Evolutionary conservation across 306 rosid genomes (phyloP), one percentile per base, ranked within the genome.

Genomic region (Cicer cuneatum): DNA sequence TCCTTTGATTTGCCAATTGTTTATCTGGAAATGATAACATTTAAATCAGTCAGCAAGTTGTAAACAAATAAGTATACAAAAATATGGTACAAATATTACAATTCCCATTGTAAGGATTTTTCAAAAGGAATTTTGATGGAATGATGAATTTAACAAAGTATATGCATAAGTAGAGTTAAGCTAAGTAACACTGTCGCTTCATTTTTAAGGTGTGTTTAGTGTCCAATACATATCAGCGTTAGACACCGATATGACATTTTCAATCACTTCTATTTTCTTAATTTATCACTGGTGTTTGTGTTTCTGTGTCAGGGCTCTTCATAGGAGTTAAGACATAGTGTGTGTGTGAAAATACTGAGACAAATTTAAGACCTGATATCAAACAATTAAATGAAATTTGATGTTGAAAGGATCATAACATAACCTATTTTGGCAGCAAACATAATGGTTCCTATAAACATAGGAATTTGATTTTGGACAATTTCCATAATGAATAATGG

Each of bases 1-100:
- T 10, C 62, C 35, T 41, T 63, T 47, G 71, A 18, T 51, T 43
- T 18, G 10, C 41, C 63, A 56, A 40, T 43, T 58, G 10, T 51
- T 15, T 46, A 46, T 63, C 72, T 49, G 69, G 37, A 70, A 75
- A 78, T 54, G 42, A 46, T 62, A 53, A 57, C 57, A 38, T 11
- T 58, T 45, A 41, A 68, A 72, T 72, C 63, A 74, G 67, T 16
- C 74, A 71, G 14, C 11, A 73, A 61, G 41, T 37, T 12, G 19
- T 13, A 64, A 63, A 38, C 18, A 19, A 5, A 2, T 19, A 29
- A 29, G 14, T 63, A 60, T 5, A 5, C 5, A 12, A 65, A 59
- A 79, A 24, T 33, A 67, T 13, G 59, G 21, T 41, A 37, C 21
- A 75, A 53, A 29, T 8, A 53, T 63, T 40, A 67, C 16, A 52